These are phyloP conservation scores for Plasmopara halstedii DNA, from an alignment of 352 stramenopile genomes.

Conservation along the genomic window DNA sequence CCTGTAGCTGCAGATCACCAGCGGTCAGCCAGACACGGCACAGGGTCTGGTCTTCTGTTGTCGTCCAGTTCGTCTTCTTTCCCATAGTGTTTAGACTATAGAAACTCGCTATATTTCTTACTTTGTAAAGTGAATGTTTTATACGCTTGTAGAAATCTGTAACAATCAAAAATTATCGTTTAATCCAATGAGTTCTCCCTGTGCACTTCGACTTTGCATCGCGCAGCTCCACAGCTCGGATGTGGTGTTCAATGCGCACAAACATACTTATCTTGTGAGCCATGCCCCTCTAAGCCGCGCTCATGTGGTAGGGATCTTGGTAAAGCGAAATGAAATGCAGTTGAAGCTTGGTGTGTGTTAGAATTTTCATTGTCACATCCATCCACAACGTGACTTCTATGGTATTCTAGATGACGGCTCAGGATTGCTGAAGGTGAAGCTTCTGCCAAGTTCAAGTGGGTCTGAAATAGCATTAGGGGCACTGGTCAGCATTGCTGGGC, in stretches of 20 bases:
- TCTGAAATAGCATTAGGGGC: constrained; percentile 18
- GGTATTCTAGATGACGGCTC: constrained; percentile 32
- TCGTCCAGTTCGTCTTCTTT: constrained; percentile 77
- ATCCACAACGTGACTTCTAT: neutral
- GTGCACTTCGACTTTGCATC: constrained; percentile 24
- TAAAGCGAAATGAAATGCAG: constrained; percentile 10
- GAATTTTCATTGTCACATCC: neutral
- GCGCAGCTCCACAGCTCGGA: constrained; percentile 18
- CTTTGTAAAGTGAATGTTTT: neutral
- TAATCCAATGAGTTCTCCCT: constrained; percentile 10
- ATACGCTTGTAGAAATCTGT: too few relatives aligned
- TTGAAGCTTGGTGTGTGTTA: constrained; percentile 26
- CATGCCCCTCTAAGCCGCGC: constrained; percentile 12
- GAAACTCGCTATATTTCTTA: constrained; percentile 32
- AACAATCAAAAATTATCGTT: neutral
- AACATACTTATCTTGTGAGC: constrained; percentile 13
- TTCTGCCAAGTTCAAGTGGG: constrained; percentile 2
- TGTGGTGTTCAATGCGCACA: constrained; percentile 12
- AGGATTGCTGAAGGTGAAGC: constrained; percentile 19
- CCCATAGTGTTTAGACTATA: constrained; percentile 46
- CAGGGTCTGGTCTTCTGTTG: constrained; percentile 53
- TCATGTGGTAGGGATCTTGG: constrained; percentile 28
- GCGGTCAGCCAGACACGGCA: constrained; percentile 63
- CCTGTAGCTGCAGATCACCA: constrained; percentile 37
- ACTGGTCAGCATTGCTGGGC: constrained; percentile 19